Base-by-base conservation (phyloP, 2,329 filamentous ascomycete species). In the Xylaria hypoxylon region DNA sequence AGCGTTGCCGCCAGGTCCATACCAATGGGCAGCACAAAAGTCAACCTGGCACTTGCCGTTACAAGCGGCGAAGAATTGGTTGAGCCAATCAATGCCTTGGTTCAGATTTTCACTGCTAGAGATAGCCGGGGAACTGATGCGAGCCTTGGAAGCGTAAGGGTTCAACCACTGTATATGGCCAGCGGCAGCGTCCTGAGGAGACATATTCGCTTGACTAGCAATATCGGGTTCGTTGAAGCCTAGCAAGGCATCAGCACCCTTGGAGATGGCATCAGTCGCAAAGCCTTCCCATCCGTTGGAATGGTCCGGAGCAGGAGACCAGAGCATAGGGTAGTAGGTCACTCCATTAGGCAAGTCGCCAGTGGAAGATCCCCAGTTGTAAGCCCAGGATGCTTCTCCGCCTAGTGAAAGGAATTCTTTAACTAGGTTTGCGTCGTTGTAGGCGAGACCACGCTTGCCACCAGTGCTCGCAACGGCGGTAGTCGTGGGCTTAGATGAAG, bases 201-300 rank as follows among this genome's bases (percentile, higher is more conserved):
- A 77, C 76, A 90, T 76, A 81, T 89, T 86, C 72, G 87, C 81
- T 80, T 92, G 89, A n/a, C 76, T 75, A 13, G 72, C 71, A 68
- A 85, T 84, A 77, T 93, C 90, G 51, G 88, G 88, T 83, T 93
- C 90, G 84, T 93, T 93, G 86, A 91, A 92, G 77, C 84, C 84
- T 74, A 92, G 84, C 62, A 92, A 77, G 72, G 84, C 82, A 68
- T 82, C 85, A 70, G 85, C 80, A 62, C 89, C 90, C 13, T 76
- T 76, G 57, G 77, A 72, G 68, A 91, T 84, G 68, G 87, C 86
- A 17, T 77, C 75, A 59, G 83, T 76, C 51, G 84, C 88, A 68
- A 85, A 83, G 15, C 67, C 51, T 35, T 74, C 71, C 88, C 89
- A 92, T 72, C 74, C 76, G 60, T 72, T 62, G 62, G 82, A 82